Percentiles rank a stretch among this genome's conserved stretches.
phyloP scores from a whole-genome alignment of 2,329 filamentous ascomycete species.

The Aureobasidium pullulans region DNA sequence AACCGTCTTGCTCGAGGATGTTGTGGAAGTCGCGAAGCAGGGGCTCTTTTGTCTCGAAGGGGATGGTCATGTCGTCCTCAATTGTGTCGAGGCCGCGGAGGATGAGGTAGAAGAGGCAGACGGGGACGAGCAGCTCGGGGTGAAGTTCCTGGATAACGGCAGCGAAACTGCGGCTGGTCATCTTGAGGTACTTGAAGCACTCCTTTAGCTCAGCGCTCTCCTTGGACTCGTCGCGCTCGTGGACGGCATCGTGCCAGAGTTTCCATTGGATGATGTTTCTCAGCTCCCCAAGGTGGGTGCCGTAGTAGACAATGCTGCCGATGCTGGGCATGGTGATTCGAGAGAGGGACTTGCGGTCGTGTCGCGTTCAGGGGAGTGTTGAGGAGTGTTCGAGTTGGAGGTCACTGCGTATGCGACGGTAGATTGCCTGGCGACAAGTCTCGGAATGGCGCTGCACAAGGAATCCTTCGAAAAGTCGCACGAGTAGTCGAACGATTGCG shows the following conservation, averaged over 20 bases:
- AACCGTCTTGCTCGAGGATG: conserved; percentile 73
- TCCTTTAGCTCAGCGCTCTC: conserved; percentile 66
- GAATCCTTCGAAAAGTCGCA: background rate
- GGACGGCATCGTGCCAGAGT: conserved; percentile 91
- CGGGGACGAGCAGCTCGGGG: conserved; percentile 81
- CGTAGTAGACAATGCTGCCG: conserved; percentile 25
- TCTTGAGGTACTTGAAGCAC: conserved; percentile 79
- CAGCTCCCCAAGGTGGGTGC: conserved; percentile 28
- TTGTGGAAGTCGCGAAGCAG: conserved; percentile 75
- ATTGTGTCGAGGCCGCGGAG: conserved; percentile 94
- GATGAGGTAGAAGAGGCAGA: conserved; percentile 87
- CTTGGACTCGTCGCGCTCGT: conserved; percentile 68
- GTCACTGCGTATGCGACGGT: background rate
- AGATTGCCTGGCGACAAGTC: background rate
- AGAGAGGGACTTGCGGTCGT: background rate
- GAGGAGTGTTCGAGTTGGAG: background rate
- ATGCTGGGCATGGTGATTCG: conserved; percentile 16
- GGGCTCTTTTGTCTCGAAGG: conserved; percentile 73
- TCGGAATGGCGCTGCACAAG: background rate
- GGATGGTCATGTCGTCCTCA: conserved; percentile 95
- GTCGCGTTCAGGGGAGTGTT: background rate
- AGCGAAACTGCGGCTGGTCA: conserved; percentile 88
- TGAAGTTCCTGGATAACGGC: conserved; percentile 94
- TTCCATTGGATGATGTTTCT: conserved; percentile 47
- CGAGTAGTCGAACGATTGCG: conserved; percentile 6